Percentiles rank a stretch among this genome's conserved stretches.
These are phyloP conservation scores for Lablab purpureus DNA, from an alignment of 306 rosid genomes.

Conservation along the genomic window DNA sequence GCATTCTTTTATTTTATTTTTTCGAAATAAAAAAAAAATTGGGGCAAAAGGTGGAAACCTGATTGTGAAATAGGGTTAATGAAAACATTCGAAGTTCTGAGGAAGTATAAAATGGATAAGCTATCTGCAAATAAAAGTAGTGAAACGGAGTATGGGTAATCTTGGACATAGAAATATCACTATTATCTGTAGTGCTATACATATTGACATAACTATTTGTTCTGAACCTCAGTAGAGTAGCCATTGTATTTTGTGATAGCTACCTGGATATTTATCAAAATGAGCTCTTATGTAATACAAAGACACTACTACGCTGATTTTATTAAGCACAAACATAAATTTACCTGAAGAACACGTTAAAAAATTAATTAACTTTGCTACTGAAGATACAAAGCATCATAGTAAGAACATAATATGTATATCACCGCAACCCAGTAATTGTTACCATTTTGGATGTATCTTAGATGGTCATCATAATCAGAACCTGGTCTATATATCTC, in stretches of 20 bases:
- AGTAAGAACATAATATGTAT: constrained; percentile 2
- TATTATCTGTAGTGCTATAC: constrained; percentile 3
- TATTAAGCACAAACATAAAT: not conserved
- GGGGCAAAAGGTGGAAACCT: not conserved
- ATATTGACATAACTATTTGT: not conserved
- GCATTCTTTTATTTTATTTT: not conserved
- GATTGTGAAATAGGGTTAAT: not conserved
- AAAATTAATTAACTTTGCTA: constrained; percentile 16
- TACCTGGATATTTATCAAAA: constrained; percentile 8
- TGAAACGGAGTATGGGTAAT: constrained; percentile 3
- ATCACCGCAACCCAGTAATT: not conserved
- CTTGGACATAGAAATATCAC: not conserved
- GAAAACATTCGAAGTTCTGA: constrained; percentile 4
- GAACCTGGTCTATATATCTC: constrained; percentile 13
- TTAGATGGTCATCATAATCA: not conserved
- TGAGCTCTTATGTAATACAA: constrained; percentile 18
- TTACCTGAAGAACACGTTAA: not conserved
- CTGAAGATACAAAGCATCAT: constrained; percentile 21
- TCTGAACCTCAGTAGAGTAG: not conserved
- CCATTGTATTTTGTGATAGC: not conserved
- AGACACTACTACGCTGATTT: not conserved
- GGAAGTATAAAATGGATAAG: not conserved
- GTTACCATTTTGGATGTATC: not conserved
- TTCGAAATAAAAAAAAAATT: not conserved
- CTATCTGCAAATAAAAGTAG: not conserved